Base-by-base conservation (phyloP, 2,329 filamentous ascomycete genomes). In the Cucurbitaria berberidis region DNA sequence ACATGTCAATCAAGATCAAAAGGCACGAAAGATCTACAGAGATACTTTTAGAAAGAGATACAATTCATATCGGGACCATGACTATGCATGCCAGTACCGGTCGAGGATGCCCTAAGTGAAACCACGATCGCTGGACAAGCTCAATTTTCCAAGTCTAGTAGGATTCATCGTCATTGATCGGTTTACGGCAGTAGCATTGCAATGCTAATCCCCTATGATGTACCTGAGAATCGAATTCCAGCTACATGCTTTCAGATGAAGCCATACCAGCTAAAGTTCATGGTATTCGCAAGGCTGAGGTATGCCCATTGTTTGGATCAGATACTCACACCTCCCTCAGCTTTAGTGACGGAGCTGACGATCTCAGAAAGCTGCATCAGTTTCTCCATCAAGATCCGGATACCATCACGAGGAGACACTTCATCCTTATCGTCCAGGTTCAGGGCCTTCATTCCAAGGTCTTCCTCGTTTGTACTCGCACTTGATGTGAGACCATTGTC, bases 321-420 rank as follows among this genome's bases (percentile, higher is more conserved):
- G 35, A 59, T 30, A 16, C 19, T 27, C 10, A 53, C 48, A 13
- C 51, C 49, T 26, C 53, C 55, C 8, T 35, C 35, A 15, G 19
- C 30, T 4, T 38, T 19, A 21, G 45, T 53, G 15, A 57, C 52
- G 9, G 59, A 58, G 26, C 53, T 67, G 45, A 71, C 61, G 8
- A 71, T 45, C 16, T 53, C 51, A 1, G 70, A 74, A 6, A 74
- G 54, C 44, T 62, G 50, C 56, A 73, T 60, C 19, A 74, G 47
- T 29, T 63, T 67, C 13, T 60, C 45, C 18, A 59, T 38, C 16
- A 73, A 43, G 3, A 64, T 48, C 11, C 57, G 61, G 24, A 70
- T 59, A 1, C 70, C 70, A 22, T 64, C 38, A 4, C 54, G 48
- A 29, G 62, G 55, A 10, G 45, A 41, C 22, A 19, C 16, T 36